These are phyloP conservation scores for Fraxinus latifolia DNA, from an alignment of 305 asterid species.

Conservation along the genomic window DNA sequence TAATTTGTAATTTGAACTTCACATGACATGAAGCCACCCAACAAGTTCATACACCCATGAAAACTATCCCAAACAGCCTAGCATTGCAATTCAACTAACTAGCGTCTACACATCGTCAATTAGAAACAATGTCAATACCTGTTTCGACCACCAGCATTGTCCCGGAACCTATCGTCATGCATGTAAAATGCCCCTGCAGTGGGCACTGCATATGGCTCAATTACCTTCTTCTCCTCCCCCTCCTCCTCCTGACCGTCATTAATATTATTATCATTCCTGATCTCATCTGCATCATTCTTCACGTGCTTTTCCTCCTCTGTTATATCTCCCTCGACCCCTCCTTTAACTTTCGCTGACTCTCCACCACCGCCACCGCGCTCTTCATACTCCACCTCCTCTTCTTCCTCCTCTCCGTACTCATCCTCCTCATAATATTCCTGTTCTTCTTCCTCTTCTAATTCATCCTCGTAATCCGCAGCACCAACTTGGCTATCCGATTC, in stretches of 20 bases:
- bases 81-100: slow-evolving; percentile 11
- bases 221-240: slow-evolving; percentile 68
- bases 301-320: slow-evolving; percentile 34
- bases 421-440: slow-evolving; percentile 39
- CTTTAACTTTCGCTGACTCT: slow-evolving; percentile 24
- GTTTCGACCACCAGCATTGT: slow-evolving; percentile 69
- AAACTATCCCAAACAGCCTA: background rate
- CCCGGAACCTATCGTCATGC: slow-evolving; percentile 97
- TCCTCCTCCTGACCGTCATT: slow-evolving; percentile 37
- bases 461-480: slow-evolving; percentile 79
- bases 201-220: slow-evolving; percentile 91
- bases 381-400: slow-evolving; percentile 33
- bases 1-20: background rate
- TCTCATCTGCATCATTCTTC: slow-evolving; percentile 29
- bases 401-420: slow-evolving; percentile 45
- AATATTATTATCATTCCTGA: slow-evolving; percentile 31
- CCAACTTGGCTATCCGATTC: slow-evolving; percentile 78
- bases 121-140: slow-evolving; percentile 45
- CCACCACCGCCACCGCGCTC: slow-evolving; percentile 26
- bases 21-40: background rate
- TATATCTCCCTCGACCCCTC: slow-evolving; percentile 26
- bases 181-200: slow-evolving; percentile 97
- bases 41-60: background rate
- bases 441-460: slow-evolving; percentile 48
- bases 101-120: background rate